Conservation (phyloP, 2,329 filamentous ascomycete genomes). For the Curvularia spicifera region DNA sequence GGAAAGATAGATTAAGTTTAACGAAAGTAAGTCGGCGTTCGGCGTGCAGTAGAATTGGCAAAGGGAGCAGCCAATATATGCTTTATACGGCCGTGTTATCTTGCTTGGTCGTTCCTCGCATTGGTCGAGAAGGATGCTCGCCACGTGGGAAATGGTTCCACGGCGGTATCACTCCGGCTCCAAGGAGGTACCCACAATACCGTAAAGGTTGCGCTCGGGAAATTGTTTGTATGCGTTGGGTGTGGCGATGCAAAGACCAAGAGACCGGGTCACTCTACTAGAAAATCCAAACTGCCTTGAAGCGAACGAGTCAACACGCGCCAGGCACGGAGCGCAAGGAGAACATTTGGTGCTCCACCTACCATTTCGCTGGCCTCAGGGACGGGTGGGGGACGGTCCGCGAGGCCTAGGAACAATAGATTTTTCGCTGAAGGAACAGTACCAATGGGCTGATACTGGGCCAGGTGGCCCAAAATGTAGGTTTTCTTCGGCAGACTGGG, state of each 20-base stretch:
- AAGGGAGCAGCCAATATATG: conserved; percentile 17
- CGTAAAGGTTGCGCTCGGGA: conserved; percentile 1
- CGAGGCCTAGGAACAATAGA: neutral
- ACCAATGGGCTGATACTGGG: conserved; percentile 6
- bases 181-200: conserved; percentile 6
- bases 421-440: neutral
- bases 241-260: neutral
- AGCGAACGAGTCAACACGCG: neutral
- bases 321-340: neutral
- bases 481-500: conserved; percentile 5
- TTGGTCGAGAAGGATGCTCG: conserved; percentile 16
- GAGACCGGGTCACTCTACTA: conserved; percentile 11
- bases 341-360: neutral
- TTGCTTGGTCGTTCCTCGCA: conserved; percentile 12
- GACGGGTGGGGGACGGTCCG: conserved; percentile 3
- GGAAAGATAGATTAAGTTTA: conserved; percentile 15
- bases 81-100: conserved; percentile 27
- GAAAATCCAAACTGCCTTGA: conserved; percentile 2
- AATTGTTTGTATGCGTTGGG: conserved; percentile 12
- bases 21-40: conserved; percentile 22
- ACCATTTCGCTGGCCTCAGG: conserved; percentile 9
- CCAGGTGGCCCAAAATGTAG: neutral
- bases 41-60: conserved; percentile 7
- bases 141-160: conserved; percentile 24
- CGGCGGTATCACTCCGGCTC: conserved; percentile 15